phyloP scores from a whole-genome alignment of 164 flowering plant species.

The Vitis labrusca region DNA sequence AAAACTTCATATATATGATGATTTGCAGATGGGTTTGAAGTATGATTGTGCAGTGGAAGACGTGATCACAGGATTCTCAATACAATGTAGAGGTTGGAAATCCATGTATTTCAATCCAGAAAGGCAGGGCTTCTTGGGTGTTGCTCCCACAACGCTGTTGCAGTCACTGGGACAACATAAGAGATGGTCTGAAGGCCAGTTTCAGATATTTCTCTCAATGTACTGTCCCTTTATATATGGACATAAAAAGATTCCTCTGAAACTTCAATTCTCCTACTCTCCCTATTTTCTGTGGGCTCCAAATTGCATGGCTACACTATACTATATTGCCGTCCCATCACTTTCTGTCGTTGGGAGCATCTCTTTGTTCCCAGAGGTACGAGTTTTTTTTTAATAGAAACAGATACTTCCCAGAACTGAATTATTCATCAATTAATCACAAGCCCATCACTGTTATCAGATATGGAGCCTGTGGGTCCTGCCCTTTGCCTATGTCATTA shows the following conservation, averaged over 20 bases:
- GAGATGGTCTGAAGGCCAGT: conserved; percentile 37
- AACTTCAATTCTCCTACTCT: conserved; percentile 29
- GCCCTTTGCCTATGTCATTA: conserved; percentile 39
- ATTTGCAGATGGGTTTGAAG: conserved; percentile 34
- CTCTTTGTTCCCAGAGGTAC: conserved; percentile 28
- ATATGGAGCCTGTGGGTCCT: conserved; percentile 48
- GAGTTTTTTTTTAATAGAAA: not conserved
- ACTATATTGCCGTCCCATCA: conserved; percentile 22
- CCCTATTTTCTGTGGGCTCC: conserved; percentile 28
- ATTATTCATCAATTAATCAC: not conserved
- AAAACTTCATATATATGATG: not conserved
- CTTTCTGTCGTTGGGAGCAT: conserved; percentile 24
- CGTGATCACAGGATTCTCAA: conserved; percentile 37
- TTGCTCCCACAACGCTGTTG: conserved; percentile 23
- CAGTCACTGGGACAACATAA: conserved; percentile 28
- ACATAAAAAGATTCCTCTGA: conserved; percentile 19
- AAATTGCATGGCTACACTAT: conserved; percentile 23
- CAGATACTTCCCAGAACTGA: not conserved
- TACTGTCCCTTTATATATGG: conserved; percentile 26
- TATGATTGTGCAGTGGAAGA: conserved; percentile 39
- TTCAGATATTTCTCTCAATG: conserved; percentile 30
- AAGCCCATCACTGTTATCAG: conserved; percentile 18
- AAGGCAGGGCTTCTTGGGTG: conserved; percentile 23
- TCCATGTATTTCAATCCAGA: conserved; percentile 29
- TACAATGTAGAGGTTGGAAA: conserved; percentile 8